A percentile compares a stretch with the other conserved stretches of the same genome.
These are phyloP conservation scores for Nothopassalora personata DNA, from an alignment of 2,329 filamentous ascomycete genomes.

Conservation along the genomic window DNA sequence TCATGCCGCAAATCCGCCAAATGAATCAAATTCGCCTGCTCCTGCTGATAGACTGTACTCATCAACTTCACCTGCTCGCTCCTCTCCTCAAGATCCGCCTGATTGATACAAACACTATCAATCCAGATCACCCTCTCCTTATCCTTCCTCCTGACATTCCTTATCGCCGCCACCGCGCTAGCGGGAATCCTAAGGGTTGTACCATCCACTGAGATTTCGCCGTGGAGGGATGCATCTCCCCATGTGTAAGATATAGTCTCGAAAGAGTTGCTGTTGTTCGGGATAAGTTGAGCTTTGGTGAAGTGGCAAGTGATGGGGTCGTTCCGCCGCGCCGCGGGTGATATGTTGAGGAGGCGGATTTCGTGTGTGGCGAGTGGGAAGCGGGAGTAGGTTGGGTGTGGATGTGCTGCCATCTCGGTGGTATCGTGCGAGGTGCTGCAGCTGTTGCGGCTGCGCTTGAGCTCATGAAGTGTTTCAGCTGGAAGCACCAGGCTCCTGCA, in stretches of 20 bases:
- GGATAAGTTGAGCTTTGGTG: background rate
- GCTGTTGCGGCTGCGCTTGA: background rate
- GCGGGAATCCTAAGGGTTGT: background rate
- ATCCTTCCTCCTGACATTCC: background rate
- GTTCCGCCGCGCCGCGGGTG: background rate
- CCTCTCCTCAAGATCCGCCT: background rate
- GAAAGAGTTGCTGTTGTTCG: background rate
- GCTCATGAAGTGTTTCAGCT: background rate
- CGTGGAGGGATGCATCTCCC: background rate
- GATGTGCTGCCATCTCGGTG: background rate
- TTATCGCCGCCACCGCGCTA: background rate
- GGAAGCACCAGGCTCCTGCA: background rate
- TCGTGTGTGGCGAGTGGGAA: background rate
- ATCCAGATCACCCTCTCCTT: background rate
- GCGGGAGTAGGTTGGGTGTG: background rate
- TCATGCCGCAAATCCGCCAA: background rate
- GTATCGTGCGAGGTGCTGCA: background rate
- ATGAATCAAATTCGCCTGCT: background rate
- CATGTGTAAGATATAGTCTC: background rate
- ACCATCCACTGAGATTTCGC: background rate
- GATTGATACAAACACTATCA: conserved; percentile 3
- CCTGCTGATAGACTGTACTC: background rate
- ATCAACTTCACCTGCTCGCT: background rate
- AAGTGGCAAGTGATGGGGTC: background rate
- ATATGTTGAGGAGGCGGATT: background rate